These are phyloP conservation scores for Xanthoconium stramineum DNA, from an alignment of 768 basidiomycete genomes.

Conservation along the genomic window DNA sequence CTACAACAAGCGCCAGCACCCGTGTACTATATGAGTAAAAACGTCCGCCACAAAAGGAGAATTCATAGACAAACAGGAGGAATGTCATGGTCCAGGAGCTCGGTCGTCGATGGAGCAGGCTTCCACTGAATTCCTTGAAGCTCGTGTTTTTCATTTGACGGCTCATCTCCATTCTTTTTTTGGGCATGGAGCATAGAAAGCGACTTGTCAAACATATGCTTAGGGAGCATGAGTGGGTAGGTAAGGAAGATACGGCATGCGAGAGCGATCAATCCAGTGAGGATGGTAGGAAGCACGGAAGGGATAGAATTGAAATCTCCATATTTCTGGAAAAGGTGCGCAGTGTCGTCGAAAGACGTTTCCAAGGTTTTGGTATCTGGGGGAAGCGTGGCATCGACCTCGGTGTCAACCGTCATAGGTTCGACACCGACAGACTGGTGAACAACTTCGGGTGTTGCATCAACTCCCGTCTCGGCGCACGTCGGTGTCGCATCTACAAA, in stretches of 20 bases:
- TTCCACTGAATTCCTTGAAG: constrained; percentile 23
- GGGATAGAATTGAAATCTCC: constrained; percentile 32
- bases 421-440: constrained; percentile 34
- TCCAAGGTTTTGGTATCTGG: constrained; percentile 20
- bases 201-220: constrained; percentile 37
- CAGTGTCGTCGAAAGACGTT: constrained; percentile 23
- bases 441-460: constrained; percentile 37
- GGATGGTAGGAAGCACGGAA: constrained; percentile 26
- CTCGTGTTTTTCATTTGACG: constrained; percentile 29
- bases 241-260: constrained; percentile 46
- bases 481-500: constrained; percentile 54
- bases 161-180: constrained; percentile 29
- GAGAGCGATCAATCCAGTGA: constrained; percentile 42
- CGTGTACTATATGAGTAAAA: constrained; percentile 43
- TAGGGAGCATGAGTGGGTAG: constrained; percentile 50
- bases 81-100: constrained; percentile 32
- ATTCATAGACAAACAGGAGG: constrained; percentile 52
- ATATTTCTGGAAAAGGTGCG: constrained; percentile 22
- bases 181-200: constrained; percentile 32
- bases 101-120: constrained; percentile 27
- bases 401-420: constrained; percentile 27
- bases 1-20: constrained; percentile 48
- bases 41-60: constrained; percentile 32
- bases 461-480: constrained; percentile 43
- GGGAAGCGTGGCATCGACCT: constrained; percentile 32